Evolutionary conservation across 2,329 filamentous ascomycete species (phyloP).

Genomic region (Claviceps maximensis): DNA sequence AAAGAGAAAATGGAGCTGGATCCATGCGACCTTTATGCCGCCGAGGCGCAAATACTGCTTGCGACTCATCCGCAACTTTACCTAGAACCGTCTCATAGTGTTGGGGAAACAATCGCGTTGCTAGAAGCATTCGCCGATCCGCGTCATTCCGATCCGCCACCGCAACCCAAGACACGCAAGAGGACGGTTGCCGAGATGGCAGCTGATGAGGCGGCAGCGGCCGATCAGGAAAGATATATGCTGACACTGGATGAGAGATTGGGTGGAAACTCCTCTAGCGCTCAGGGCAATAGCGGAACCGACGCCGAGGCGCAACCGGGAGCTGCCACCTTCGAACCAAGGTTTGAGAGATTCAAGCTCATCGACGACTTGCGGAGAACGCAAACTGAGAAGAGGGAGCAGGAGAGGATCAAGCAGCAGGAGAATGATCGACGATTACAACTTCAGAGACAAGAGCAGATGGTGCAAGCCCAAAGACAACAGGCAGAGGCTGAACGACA

Average conservation of each 20-base stretch:
- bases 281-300: slow-evolving; percentile 42
- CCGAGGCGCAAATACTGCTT: slow-evolving; percentile 63
- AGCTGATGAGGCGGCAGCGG: slow-evolving; percentile 83
- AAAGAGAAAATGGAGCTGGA: slow-evolving; percentile 64
- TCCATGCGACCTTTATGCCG: slow-evolving; percentile 55
- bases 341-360: slow-evolving; percentile 85
- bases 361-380: slow-evolving; percentile 72
- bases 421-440: slow-evolving; percentile 44
- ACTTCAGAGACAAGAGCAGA: slow-evolving; percentile 28
- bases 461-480: slow-evolving; percentile 31
- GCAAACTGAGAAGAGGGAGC: slow-evolving; percentile 62
- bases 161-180: slow-evolving; percentile 79
- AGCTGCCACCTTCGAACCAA: slow-evolving; percentile 63
- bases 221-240: slow-evolving; percentile 85
- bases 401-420: slow-evolving; percentile 57
- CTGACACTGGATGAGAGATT: slow-evolving; percentile 79
- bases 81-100: slow-evolving; percentile 59
- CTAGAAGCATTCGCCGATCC: slow-evolving; percentile 63
- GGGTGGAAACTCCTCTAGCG: slow-evolving; percentile 43
- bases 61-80: slow-evolving; percentile 62
- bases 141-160: slow-evolving; percentile 61
- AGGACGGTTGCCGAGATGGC: slow-evolving; percentile 89
- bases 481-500: slow-evolving; percentile 31
- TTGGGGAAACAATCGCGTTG: slow-evolving; percentile 56
- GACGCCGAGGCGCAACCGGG: slow-evolving; percentile 62